Evolutionary conservation across 2,329 filamentous ascomycete genomes (phyloP).

Genomic region (Hortaea sp.): DNA sequence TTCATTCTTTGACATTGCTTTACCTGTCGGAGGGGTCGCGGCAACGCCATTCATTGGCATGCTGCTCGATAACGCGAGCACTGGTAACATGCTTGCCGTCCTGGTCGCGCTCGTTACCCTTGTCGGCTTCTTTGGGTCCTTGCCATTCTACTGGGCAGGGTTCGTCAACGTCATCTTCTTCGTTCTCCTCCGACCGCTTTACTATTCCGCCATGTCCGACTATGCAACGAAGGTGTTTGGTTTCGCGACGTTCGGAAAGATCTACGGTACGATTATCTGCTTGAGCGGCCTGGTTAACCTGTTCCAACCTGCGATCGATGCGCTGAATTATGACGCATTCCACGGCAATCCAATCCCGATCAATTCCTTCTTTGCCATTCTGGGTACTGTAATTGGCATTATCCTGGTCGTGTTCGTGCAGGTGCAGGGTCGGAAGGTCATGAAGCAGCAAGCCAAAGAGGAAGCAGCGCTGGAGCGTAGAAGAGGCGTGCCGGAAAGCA

Average conservation of each 20-base stretch:
- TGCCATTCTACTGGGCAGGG: conserved; percentile 61
- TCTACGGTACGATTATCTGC: conserved; percentile 84
- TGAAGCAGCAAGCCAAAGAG: conserved; percentile 25
- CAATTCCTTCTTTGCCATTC: conserved; percentile 55
- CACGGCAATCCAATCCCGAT: conserved; percentile 64
- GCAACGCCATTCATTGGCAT: conserved; percentile 78
- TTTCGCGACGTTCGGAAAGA: conserved; percentile 81
- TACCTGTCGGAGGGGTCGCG: conserved; percentile 74
- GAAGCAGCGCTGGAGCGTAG: conserved; percentile 28
- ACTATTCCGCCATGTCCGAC: conserved; percentile 83
- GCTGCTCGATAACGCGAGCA: conserved; percentile 67
- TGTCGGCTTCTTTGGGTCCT: conserved; percentile 67
- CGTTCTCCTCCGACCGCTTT: conserved; percentile 76
- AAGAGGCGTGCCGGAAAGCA: conserved; percentile 22
- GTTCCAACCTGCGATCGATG: conserved; percentile 68
- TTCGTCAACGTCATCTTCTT: conserved; percentile 72
- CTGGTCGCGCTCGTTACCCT: conserved; percentile 62
- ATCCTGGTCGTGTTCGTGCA: conserved; percentile 58
- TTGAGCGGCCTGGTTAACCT: conserved; percentile 76
- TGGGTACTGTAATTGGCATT: conserved; percentile 55
- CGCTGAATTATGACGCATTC: conserved; percentile 64
- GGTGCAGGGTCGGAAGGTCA: conserved; percentile 29
- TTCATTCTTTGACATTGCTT: conserved; percentile 73
- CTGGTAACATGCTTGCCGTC: conserved; percentile 56
- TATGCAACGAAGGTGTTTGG: conserved; percentile 88